phyloP scores from a whole-genome alignment of 176 grass and related monocot species.

The Elymus sibiricus region DNA sequence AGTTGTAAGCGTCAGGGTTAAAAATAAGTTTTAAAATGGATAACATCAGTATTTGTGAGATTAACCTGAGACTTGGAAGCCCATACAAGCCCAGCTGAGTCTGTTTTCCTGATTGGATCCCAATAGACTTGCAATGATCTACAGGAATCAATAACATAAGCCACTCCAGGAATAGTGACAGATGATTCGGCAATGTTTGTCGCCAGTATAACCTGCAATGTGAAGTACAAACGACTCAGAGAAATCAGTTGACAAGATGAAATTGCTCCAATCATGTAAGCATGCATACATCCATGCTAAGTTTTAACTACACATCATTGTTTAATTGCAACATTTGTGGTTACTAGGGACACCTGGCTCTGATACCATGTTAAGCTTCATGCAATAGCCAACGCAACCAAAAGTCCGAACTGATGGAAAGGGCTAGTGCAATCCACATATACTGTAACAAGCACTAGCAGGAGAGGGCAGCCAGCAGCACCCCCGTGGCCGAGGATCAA shows the following conservation, averaged over 20 bases:
- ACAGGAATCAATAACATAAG: conserved; percentile 86
- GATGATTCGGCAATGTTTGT: conserved; percentile 98
- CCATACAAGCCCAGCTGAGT: conserved; percentile 72
- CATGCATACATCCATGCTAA: not conserved
- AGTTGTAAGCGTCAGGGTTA: conserved; percentile 1
- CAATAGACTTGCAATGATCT: conserved; percentile 90
- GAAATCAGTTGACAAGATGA: not conserved
- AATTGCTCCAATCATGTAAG: not conserved
- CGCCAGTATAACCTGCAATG: conserved; percentile 79
- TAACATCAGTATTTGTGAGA: conserved; percentile 10
- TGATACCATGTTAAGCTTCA: no score
- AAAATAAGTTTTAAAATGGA: conserved; percentile 14
- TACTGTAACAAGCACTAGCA: not conserved
- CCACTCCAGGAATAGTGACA: conserved; percentile 86
- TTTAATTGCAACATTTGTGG: conserved; percentile 1
- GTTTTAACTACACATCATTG: not conserved
- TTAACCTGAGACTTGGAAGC: conserved; percentile 87
- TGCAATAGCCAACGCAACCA: no score
- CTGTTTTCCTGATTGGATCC: conserved; percentile 74
- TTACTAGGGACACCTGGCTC: not conserved
- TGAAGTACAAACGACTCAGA: conserved; percentile 11
- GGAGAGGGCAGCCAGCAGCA: not conserved
- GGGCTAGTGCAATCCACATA: no score
- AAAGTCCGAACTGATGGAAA: no score
- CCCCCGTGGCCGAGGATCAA: not conserved